Base-by-base conservation (phyloP, 2,329 filamentous ascomycete genomes). In the Aspergillus spinulosporus region DNA sequence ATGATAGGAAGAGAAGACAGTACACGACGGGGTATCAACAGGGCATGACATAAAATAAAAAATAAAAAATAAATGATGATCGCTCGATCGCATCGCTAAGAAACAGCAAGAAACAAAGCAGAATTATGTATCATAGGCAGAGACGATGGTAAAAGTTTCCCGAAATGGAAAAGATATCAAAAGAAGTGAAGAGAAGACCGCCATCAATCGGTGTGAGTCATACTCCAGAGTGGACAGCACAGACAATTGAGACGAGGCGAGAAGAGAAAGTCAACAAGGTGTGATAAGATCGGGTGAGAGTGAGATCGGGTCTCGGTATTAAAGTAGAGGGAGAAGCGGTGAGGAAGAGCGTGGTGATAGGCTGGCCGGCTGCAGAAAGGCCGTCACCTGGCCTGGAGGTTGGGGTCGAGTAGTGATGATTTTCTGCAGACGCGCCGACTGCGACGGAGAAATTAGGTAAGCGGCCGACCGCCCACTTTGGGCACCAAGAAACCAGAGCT, bases 11-110 rank as follows among this genome's bases (percentile, higher is more conserved):
- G 49, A 15, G 28, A 47, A 43, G 46, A 42, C 51, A 54, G 59
- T 61, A 64, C 61, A 64, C 51, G 61, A 64, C 52, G 34, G 63
- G 62, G 61, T 64, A 64, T 64, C 60, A 54, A 57, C 54, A 53
- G 59, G 37, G 40, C 34, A 47, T 45, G 40, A 36, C 39, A 45
- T 28, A 21, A 45, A 52, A 56, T 60, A 58, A 59, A 45, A 46
- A 49, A 58, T 42, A 37, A 43, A 15, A 54, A 50, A 12, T 54
- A 49, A 26, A 34, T 8, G 44, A 46, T 46, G 44, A 47, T 47
- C 29, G 44, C 29, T 47, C n/a, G 39, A 21, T 42, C 15, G 31
- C 46, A 37, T 32, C 52, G 53, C 32, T 42, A 14, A 40, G n/a
- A 12, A 11, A 40, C 52, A 51, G 39, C 43, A 37, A 11, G 31